Evolutionary conservation across 2,329 filamentous ascomycete species (phyloP), one percentile per base, ranked within the genome.

Genomic region (Rutstroemia sp.): DNA sequence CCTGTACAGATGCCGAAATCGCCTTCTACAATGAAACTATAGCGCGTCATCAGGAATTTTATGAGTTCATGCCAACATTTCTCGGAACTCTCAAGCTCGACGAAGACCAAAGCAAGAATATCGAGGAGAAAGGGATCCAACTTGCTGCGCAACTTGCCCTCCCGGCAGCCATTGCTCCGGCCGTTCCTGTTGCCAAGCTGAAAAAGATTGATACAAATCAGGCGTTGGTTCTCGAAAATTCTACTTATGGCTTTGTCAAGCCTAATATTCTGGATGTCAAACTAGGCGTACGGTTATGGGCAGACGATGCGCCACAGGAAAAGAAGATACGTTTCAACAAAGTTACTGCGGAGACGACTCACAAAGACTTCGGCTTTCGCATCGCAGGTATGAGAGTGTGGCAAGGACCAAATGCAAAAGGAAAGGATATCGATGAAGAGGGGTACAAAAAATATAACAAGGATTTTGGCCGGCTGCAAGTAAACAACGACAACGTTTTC

Each of bases 211-310:
- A 82, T 23, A 96, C 91, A 0, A 84, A 91, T 55, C 78, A 83
- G 54, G 88, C 89, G 2, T 85, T 96, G 17, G 91, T 95, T 12
- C 76, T 97, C 27, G 87, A 92, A 68, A 96, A 96, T 69, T 81
- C 89, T 6, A 85, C 90, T 0, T 80, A 82, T 61, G 90, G 89
- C 0, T 97, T 92, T 75, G 82, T 81, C 65, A 81, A 82, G 57
- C 90, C 94, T 6, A 97, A 96, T 65, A 90, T 99, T 7, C 76
- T 99, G 57, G 94, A 99, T 68, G 82, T 95, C 62, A 99, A 99
- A 74, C 82, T 99, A 19, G 94, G 94, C 45, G 80, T 84, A 50
- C 81, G 89, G 34, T 75, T 99, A 5, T 97, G 91, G 87, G 92
- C 89, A 14, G 89, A 95, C 58, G 77, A 84, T 60, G 83, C 83